Evolutionary conservation across 805 yeast species (phyloP).

Genomic region (Barnettozyma californica): DNA sequence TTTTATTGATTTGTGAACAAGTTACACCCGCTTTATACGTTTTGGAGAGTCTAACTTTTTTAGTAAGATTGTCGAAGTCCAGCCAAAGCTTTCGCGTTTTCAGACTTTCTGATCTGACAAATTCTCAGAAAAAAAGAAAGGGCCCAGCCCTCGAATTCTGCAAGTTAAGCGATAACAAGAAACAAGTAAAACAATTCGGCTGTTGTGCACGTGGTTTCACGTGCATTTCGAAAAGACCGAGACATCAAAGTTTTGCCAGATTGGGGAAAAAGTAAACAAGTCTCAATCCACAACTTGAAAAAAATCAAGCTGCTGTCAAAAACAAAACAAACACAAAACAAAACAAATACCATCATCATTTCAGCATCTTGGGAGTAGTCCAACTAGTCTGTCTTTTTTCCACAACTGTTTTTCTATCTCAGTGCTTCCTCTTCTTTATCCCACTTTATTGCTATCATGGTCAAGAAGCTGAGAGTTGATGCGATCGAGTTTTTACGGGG

Average conservation of each 20-base stretch:
- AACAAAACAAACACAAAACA: not conserved
- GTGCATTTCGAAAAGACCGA: not conserved
- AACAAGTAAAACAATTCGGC: not conserved
- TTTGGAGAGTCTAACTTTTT: not conserved
- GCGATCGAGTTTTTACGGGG: conserved; percentile 39
- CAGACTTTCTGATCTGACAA: not conserved
- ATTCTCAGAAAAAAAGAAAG: not conserved
- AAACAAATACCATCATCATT: not conserved
- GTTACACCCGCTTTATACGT: conserved; percentile 7
- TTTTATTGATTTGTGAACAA: not conserved
- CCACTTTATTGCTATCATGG: conserved; percentile 27
- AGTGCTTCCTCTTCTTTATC: not conserved
- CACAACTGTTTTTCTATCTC: not conserved
- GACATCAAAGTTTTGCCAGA: not conserved
- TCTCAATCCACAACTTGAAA: not conserved
- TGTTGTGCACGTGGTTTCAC: not conserved
- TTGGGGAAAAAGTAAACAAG: conserved; percentile 8
- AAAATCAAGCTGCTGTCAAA: not conserved
- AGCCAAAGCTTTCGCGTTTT: not conserved
- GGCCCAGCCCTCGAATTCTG: conserved; percentile 3
- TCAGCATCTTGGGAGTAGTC: not conserved
- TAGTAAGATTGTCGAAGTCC: conserved; percentile 4
- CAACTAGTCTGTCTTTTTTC: not conserved
- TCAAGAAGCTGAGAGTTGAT: conserved; percentile 51
- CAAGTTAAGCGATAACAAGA: not conserved